Base-by-base conservation (phyloP, 306 rosid species). In the Glycine soja region DNA sequence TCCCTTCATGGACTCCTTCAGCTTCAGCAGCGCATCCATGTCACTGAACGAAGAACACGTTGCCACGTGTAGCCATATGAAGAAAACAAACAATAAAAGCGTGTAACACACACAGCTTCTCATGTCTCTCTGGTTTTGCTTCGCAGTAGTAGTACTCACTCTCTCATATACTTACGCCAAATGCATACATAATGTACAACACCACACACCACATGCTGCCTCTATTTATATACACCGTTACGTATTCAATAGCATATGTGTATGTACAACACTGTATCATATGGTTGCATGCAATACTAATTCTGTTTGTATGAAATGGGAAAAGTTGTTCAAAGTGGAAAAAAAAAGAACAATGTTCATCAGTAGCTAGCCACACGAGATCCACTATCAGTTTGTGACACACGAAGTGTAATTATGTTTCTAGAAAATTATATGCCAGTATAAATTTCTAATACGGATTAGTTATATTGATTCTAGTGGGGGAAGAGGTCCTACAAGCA, bases 1-100 rank as follows among this genome's bases (percentile, higher is more conserved):
- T 9, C 82, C 90, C 12, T 81, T 86, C 86, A 95, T 57, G 62
- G 95, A 77, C 7, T 69, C 64, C 74, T 91, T 95, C 38, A 95
- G 87, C 84, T 85, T 87, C 74, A 95, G 78, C 32, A 95, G 85
- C 0, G 82, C 86, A 11, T 91, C 87, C 34, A 91, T 74, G 36
- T 92, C 98, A 15, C 66, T 59, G 48, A 78, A 14, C 0, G 90
- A 85, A 10, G 53, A 82, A 18, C 85, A 63, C 5, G 68, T 11
- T 0, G 84, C 62, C 8, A 47, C 52, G 3, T 74, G 6, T 24
- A 80, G 32, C 30, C 86, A 42, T 58, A 84, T 14, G 16, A 88
- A 19, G 42, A 42, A 7, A 42, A 42, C 46, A 42, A 42, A 4
- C 7, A 42, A 42, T 42, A 42, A 42, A 4, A 42, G 45, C 45